Evolutionary conservation across 768 basidiomycete genomes (phyloP).

Genomic region (Boletus huronensis): DNA sequence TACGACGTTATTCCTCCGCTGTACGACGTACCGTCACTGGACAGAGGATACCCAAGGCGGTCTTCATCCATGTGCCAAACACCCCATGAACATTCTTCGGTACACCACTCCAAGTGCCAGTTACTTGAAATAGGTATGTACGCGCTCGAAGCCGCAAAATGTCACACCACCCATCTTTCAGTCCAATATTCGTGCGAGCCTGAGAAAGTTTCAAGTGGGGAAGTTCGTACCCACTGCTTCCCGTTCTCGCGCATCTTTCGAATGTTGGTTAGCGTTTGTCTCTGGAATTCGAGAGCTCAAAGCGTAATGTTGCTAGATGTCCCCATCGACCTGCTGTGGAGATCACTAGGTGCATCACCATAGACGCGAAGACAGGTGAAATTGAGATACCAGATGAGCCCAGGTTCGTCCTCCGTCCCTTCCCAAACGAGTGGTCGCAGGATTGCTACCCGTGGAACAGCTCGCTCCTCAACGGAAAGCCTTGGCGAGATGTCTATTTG

Average conservation of each 20-base stretch:
- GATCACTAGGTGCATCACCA: conserved; percentile 53
- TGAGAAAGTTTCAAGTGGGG: conserved; percentile 28
- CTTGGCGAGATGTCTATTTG: conserved; percentile 32
- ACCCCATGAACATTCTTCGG: not conserved
- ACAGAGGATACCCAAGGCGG: not conserved
- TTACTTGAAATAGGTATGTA: conserved; percentile 56
- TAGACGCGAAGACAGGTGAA: conserved; percentile 47
- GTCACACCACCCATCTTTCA: conserved; percentile 11
- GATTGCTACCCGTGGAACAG: conserved; percentile 24
- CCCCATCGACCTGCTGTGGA: conserved; percentile 62
- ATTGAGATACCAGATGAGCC: conserved; percentile 46
- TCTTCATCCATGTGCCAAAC: conserved; percentile 4
- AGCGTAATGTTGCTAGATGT: conserved; percentile 46
- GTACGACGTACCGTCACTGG: not conserved
- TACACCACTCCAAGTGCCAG: conserved; percentile 40
- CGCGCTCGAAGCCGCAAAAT: not conserved
- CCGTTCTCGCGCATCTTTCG: conserved; percentile 74
- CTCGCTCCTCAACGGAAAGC: conserved; percentile 29
- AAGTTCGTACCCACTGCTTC: conserved; percentile 50
- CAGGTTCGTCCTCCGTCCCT: conserved; percentile 35
- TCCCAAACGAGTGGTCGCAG: conserved; percentile 5
- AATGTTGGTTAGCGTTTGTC: conserved; percentile 44
- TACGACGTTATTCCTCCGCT: not conserved
- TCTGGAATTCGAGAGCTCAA: conserved; percentile 7
- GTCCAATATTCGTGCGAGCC: conserved; percentile 64